Evolutionary conservation across 2,329 filamentous ascomycete species (phyloP).

Genomic region (Fusarium sp.): DNA sequence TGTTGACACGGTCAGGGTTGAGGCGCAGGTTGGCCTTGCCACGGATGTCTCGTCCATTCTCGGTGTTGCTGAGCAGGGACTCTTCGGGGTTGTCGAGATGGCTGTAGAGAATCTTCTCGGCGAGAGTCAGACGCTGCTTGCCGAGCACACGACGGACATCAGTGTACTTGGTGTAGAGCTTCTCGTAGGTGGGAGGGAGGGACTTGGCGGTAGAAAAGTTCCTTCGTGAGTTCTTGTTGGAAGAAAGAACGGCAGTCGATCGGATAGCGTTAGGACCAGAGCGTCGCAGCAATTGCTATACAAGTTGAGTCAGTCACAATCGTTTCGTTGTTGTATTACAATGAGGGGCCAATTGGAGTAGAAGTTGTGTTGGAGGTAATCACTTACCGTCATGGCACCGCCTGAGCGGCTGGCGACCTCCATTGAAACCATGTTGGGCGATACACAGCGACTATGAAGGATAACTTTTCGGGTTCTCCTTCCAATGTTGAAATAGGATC

Average conservation of each 20-base stretch:
- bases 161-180: conserved; percentile 79
- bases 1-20: conserved; percentile 96
- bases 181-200: conserved; percentile 79
- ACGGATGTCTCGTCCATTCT: conserved; percentile 85
- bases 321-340: neutral
- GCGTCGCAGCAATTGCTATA: conserved; percentile 54
- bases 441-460: conserved; percentile 31
- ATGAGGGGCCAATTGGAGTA: conserved; percentile 12
- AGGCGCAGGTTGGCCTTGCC: conserved; percentile 94
- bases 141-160: conserved; percentile 81
- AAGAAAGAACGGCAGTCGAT: conserved; percentile 41
- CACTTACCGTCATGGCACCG: conserved; percentile 59
- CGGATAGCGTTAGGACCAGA: conserved; percentile 48
- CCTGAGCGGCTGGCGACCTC: conserved; percentile 61
- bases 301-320: conserved; percentile 14
- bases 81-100: conserved; percentile 92
- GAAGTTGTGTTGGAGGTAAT: neutral
- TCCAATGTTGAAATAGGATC: conserved; percentile 14
- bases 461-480: conserved; percentile 31
- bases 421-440: conserved; percentile 60
- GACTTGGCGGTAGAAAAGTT: conserved; percentile 55
- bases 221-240: conserved; percentile 51
- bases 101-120: conserved; percentile 98
- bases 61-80: conserved; percentile 82
- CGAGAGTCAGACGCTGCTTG: conserved; percentile 77